Evolutionary conservation across 768 basidiomycete species (phyloP), one percentile per base, ranked within the genome.

Genomic region (Tulasnella sp.): DNA sequence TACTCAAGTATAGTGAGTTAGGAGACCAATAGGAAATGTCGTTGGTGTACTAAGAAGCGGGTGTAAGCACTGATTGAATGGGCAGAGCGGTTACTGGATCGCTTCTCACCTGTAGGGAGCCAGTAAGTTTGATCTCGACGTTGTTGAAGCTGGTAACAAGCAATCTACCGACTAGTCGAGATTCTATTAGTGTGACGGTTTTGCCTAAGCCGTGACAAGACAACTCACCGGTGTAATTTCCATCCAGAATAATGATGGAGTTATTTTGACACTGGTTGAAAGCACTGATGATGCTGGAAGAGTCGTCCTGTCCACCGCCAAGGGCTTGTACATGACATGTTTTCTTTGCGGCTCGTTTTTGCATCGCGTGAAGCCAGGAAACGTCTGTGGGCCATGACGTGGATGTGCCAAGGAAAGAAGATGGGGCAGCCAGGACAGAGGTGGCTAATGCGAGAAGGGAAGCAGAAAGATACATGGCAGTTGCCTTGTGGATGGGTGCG

Each of bases 11-110:
- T 22, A 76, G 48, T 4, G 76, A 76, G 76, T 76, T 76, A 14
- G 76, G 76, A 8, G 76, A 76, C 76, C 76, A 76, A 44, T 76
- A 76, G 28, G 76, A 46, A 31, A 76, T 76, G 46, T 76, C 46
- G 46, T 76, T 76, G 5, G 76, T 76, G 46, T 76, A 76, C 76
- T 76, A 46, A 16, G 37, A 9, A 9, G 28, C 4, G 0, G 37
- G 12, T 12, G 20, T 42, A 24, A 75, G 73, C 72, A 75, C 16
- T 11, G 44, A 20, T 28, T 1, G 42, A 9, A 24, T 1, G 31
- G 28, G 4, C 41, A 7, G 42, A 42, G 28, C n/a, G 20, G 37
- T 1, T 14, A 44, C 20, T 12, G 14, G 24, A 37, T 37, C 37
- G 31, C 44, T 18, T 22, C 76, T 9, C 31, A 76, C 76, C 48